Percentiles rank a stretch among this genome's conserved stretches.
Evolutionary conservation across 2,329 filamentous ascomycete genomes (phyloP).

Genomic region (Cadophora luteo-olivacea): DNA sequence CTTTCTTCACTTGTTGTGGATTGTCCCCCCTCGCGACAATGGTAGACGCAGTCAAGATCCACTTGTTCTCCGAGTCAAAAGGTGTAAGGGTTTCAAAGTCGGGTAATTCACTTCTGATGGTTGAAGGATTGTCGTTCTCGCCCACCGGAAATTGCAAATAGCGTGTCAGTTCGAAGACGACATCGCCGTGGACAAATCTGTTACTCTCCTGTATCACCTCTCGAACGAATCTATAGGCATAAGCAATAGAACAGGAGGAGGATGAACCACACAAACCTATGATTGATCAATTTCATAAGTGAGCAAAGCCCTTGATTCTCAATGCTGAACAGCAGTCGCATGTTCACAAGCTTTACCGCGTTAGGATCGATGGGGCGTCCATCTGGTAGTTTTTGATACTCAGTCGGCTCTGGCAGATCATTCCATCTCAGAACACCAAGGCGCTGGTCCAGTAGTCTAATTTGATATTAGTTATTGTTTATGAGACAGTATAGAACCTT

Average conservation of each 20-base stretch:
- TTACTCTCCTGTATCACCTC: constrained; percentile 39
- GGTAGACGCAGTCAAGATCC: constrained; percentile 61
- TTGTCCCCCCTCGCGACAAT: constrained; percentile 63
- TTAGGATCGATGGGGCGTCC: constrained; percentile 59
- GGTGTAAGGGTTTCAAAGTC: constrained; percentile 55
- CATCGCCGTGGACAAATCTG: constrained; percentile 40
- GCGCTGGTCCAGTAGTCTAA: constrained; percentile 49
- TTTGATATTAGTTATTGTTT: constrained; percentile 16
- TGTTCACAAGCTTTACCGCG: constrained; percentile 39
- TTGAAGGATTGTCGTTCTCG: constrained; percentile 40
- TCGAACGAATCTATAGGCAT: constrained; percentile 35
- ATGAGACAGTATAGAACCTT: not conserved
- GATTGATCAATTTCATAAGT: constrained; percentile 58
- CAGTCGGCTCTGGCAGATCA: constrained; percentile 63
- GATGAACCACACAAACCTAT: constrained; percentile 50
- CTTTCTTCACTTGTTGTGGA: constrained; percentile 60
- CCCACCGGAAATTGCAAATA: constrained; percentile 36
- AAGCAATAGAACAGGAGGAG: not conserved
- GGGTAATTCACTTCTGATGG: constrained; percentile 48
- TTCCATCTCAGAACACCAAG: constrained; percentile 62
- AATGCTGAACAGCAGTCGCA: constrained; percentile 40
- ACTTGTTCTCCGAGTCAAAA: constrained; percentile 56
- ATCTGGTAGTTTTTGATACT: not conserved
- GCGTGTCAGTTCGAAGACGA: constrained; percentile 40
- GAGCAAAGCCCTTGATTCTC: constrained; percentile 51